Base-by-base conservation (phyloP, 2,329 filamentous ascomycete genomes). In the Nothopassalora personata region DNA sequence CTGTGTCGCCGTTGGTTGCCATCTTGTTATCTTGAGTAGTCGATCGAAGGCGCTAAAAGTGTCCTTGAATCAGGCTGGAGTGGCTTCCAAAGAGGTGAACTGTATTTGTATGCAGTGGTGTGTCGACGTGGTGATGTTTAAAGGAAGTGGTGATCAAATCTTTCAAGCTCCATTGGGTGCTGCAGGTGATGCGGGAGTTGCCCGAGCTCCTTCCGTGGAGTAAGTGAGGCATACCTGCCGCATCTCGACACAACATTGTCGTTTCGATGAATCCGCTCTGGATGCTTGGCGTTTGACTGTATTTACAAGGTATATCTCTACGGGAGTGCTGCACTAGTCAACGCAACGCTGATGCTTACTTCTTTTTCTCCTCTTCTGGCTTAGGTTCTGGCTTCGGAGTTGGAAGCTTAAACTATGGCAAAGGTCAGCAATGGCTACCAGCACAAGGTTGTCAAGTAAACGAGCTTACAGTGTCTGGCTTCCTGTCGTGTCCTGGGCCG, bases 321-420 rank as follows among this genome's bases (percentile, higher is more conserved):
- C 56, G 54, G n/a, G 51, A 48, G 51, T 39, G 47, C 34, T 34
- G 50, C n/a, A 54, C 72, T 76, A 18, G 30, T 54, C 72, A 77
- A 49, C 64, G 72, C 28, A 72, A 67, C 3, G 72, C 74, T 0
- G 69, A 74, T 18, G 39, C 36, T 52, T 56, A 64, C 53, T 65
- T 64, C 81, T 97, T 96, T 87, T 97, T 96, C 70, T 88, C 84
- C 78, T 93, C 90, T 75, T 92, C 89, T 74, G 89, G 87, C 81
- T 91, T 91, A 71, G 90, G 88, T 79, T 99, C 94, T 4, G 94
- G 93, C 80, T 97, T 96, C 55, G 94, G 90, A 52, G 89, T 96
- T 30, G 95, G 94, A 64, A 99, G 81, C 80, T 96, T 96, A 82
- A 97, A 97, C 73, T 86, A 66, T 63, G 60, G 19, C 7, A 19